Conservation (phyloP, 257 asterid species). For the Verbena officinalis region DNA sequence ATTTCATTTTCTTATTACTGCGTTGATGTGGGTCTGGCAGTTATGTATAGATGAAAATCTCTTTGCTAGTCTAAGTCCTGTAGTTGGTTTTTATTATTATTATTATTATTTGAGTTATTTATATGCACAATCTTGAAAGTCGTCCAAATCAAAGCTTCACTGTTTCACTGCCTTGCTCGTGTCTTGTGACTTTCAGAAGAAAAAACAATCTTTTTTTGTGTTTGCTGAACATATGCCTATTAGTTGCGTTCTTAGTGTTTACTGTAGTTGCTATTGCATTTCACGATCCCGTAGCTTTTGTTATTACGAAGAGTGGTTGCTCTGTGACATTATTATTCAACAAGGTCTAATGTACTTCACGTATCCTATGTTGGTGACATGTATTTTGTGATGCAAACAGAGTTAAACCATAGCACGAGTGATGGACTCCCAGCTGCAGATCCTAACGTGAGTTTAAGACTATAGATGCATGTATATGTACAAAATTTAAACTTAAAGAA, state of each 20-base stretch:
- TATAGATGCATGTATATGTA: neutral
- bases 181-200: neutral
- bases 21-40: neutral
- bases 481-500: neutral
- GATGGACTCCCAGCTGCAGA: constrained; percentile 38
- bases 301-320: constrained; percentile 12
- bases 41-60: neutral
- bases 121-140: neutral
- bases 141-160: neutral
- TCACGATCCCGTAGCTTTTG: neutral
- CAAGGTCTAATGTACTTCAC: constrained; percentile 21
- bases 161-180: too few species aligned
- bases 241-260: neutral
- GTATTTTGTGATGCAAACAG: constrained; percentile 47
- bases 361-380: constrained; percentile 19
- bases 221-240: neutral
- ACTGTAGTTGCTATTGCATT: constrained; percentile 1
- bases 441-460: constrained; percentile 45
- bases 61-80: neutral
- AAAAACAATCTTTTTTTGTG: neutral
- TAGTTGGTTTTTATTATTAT: neutral
- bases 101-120: neutral
- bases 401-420: constrained; percentile 41
- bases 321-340: constrained; percentile 17
- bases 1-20: neutral